A percentile compares a stretch with the other conserved stretches of the same genome.
These are phyloP conservation scores for Pseudogymnoascus pannorum DNA, from an alignment of 2,329 filamentous ascomycete species.

Conservation along the genomic window DNA sequence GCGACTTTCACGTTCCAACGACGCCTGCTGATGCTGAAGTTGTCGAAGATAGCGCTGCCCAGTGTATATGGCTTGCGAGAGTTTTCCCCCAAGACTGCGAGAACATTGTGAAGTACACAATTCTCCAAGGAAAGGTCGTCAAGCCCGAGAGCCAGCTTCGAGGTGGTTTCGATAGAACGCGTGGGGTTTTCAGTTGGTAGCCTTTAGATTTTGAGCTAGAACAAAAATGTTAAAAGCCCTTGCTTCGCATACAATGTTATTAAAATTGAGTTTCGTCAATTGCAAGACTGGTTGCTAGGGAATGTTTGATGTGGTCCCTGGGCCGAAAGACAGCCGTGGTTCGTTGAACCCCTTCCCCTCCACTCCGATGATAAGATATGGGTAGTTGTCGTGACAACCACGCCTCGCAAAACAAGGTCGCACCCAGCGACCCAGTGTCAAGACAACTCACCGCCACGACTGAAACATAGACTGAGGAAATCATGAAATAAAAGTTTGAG, in stretches of 20 bases:
- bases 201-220: not conserved
- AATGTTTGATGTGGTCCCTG: conserved; percentile 8
- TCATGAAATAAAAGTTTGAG: conserved; percentile 1
- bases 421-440: not conserved
- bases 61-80: conserved; percentile 89
- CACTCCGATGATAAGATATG: not conserved
- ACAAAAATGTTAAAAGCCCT: not conserved
- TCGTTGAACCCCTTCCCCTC: not conserved
- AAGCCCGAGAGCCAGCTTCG: conserved; percentile 81
- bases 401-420: not conserved
- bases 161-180: conserved; percentile 81
- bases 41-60: conserved; percentile 55
- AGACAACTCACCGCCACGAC: conserved; percentile 4
- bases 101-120: conserved; percentile 81
- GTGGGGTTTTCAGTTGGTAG: conserved; percentile 80
- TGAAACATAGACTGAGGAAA: conserved; percentile 7
- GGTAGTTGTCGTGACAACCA: not conserved
- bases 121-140: conserved; percentile 88
- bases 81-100: conserved; percentile 85
- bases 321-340: conserved; percentile 6
- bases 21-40: conserved; percentile 28
- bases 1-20: conserved; percentile 12
- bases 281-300: conserved; percentile 8
- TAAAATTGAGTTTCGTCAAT: not conserved
- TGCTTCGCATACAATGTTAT: not conserved